phyloP scores from a whole-genome alignment of 805 yeast genomes.

The Wickerhamiella kazuoi region DNA sequence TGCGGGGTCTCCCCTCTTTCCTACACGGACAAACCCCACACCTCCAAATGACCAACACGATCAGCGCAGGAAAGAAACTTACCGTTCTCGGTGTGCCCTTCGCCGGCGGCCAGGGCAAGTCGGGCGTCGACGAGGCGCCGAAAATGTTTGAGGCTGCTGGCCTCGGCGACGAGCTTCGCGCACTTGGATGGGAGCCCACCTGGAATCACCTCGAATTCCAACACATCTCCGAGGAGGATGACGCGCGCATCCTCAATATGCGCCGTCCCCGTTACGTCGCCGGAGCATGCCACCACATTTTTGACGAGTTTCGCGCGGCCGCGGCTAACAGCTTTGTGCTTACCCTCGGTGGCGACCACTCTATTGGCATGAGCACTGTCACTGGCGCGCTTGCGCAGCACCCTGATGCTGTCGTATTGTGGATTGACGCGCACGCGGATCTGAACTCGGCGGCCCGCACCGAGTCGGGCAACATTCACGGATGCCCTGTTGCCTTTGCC shows the following conservation, averaged over 20 bases:
- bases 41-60: background rate
- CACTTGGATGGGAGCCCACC: conserved; percentile 58
- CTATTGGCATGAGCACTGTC: conserved; percentile 86
- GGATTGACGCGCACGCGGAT: conserved; percentile 99
- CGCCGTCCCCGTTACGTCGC: conserved; percentile 69
- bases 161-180: conserved; percentile 39
- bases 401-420: conserved; percentile 77
- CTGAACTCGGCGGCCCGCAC: conserved; percentile 77
- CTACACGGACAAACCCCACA: background rate
- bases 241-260: conserved; percentile 27
- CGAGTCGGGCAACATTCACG: conserved; percentile 81
- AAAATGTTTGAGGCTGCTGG: conserved; percentile 58
- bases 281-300: conserved; percentile 46
- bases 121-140: conserved; percentile 94
- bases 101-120: conserved; percentile 86
- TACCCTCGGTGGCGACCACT: conserved; percentile 93
- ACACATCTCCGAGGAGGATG: conserved; percentile 3
- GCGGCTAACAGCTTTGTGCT: conserved; percentile 46
- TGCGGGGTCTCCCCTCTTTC: background rate
- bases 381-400: conserved; percentile 60
- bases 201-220: conserved; percentile 19
- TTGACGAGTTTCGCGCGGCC: conserved; percentile 37
- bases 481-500: conserved; percentile 86
- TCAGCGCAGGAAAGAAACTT: conserved; percentile 3
- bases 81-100: conserved; percentile 70